Evolutionary conservation across 805 yeast genomes (phyloP).

Genomic region (Ascoidea tarda): DNA sequence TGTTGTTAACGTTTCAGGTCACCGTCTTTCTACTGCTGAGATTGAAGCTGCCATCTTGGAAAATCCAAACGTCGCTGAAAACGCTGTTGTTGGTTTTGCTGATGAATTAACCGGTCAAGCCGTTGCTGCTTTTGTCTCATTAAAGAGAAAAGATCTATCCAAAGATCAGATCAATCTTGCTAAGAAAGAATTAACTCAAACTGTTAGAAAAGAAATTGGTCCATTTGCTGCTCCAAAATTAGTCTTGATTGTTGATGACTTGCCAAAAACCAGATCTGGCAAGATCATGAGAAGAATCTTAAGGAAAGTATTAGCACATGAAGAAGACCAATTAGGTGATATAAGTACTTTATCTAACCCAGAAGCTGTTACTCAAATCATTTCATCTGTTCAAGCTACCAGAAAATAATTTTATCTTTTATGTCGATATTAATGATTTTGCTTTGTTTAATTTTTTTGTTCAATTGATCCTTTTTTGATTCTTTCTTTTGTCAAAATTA

Average conservation of each 20-base stretch:
- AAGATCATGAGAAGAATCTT: slow-evolving; percentile 77
- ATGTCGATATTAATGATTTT: neutral
- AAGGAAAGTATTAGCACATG: slow-evolving; percentile 58
- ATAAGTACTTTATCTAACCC: slow-evolving; percentile 66
- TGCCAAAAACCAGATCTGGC: slow-evolving; percentile 77
- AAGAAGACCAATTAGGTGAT: slow-evolving; percentile 71
- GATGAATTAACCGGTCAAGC: slow-evolving; percentile 81
- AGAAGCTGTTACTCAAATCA: slow-evolving; percentile 30
- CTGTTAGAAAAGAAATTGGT: slow-evolving; percentile 66
- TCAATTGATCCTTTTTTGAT: neutral
- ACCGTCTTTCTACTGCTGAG: slow-evolving; percentile 77
- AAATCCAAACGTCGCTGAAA: slow-evolving; percentile 53
- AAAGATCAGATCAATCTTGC: slow-evolving; percentile 33
- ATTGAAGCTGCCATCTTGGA: slow-evolving; percentile 71
- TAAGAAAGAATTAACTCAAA: slow-evolving; percentile 47
- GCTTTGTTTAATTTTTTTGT: neutral
- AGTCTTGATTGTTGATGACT: slow-evolving; percentile 54
- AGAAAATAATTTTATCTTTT: neutral
- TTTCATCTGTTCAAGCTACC: neutral
- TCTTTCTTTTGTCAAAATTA: too few species aligned
- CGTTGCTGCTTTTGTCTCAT: slow-evolving; percentile 64
- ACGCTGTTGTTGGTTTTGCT: slow-evolving; percentile 71
- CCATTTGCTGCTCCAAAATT: slow-evolving; percentile 77
- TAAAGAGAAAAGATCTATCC: slow-evolving; percentile 34
- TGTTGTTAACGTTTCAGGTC: slow-evolving; percentile 77